Percentiles rank a stretch among this genome's conserved stretches.
Conservation (phyloP, 148 eudicot genomes). For the Amaranthus hypochondriacus region DNA sequence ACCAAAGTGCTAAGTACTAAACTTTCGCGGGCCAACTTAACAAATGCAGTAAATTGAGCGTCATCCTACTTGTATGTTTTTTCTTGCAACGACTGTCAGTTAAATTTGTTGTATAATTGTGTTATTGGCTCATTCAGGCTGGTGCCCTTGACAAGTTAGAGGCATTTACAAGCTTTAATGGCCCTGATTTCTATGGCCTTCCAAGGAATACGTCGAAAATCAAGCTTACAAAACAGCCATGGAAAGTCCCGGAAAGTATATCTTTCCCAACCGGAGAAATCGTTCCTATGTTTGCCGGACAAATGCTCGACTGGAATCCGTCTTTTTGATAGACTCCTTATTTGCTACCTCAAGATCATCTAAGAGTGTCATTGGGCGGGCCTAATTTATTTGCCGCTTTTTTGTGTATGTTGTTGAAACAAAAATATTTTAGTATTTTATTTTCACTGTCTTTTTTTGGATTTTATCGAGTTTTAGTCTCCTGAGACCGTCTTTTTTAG, state of each 20-base stretch:
- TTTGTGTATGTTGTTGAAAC: no score
- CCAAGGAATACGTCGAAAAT: constrained; percentile 74
- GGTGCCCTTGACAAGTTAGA: constrained; percentile 93
- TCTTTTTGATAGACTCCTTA: constrained; percentile 24
- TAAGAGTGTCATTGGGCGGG: no score
- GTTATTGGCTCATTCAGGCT: constrained; percentile 39
- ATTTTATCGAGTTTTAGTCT: no score
- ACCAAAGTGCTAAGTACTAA: background rate
- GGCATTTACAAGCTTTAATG: constrained; percentile 94
- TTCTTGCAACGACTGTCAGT: background rate
- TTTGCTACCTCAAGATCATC: no score
- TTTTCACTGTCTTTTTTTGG: no score
- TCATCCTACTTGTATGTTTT: background rate
- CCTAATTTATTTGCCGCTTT: no score
- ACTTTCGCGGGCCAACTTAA: background rate
- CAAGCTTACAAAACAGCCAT: constrained; percentile 55
- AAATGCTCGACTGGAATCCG: constrained; percentile 75
- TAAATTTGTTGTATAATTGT: background rate
- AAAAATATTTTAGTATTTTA: no score
- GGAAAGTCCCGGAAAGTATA: constrained; percentile 74
- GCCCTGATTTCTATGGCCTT: constrained; percentile 94
- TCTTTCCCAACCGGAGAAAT: constrained; percentile 62
- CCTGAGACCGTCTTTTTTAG: no score
- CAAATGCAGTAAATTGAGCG: background rate
- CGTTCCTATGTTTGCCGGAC: constrained; percentile 88